phyloP scores from a whole-genome alignment of 306 rosid species.

The Abrus precatorius region DNA sequence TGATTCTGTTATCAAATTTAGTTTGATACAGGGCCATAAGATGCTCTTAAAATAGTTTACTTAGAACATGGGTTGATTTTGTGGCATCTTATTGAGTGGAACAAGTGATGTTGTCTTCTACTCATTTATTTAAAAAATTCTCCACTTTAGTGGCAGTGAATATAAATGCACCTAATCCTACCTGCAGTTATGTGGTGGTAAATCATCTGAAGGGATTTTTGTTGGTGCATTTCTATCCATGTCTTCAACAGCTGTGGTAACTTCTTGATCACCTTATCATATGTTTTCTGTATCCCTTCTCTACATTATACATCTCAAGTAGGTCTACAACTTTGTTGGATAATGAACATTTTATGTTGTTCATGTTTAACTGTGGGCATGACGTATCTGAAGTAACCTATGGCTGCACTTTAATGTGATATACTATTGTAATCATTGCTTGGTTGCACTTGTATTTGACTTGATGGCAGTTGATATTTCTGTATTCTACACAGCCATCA shows the following conservation, averaged over 20 bases:
- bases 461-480: constrained; percentile 35
- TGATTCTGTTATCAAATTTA: constrained; percentile 30
- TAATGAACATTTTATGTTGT: neutral
- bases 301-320: constrained; percentile 33
- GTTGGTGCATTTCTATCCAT: constrained; percentile 89
- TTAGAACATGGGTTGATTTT: constrained; percentile 24
- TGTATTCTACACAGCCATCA: constrained; percentile 34
- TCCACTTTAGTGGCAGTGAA: constrained; percentile 40
- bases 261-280: constrained; percentile 34
- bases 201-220: constrained; percentile 91
- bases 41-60: constrained; percentile 29
- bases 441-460: constrained; percentile 28
- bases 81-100: constrained; percentile 42
- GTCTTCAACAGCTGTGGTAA: constrained; percentile 99
- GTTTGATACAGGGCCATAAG: neutral
- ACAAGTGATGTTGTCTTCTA: constrained; percentile 16
- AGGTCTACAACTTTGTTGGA: constrained; percentile 25
- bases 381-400: constrained; percentile 33
- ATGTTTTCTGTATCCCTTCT: constrained; percentile 34
- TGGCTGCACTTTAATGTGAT: constrained; percentile 27
- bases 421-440: constrained; percentile 27
- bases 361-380: constrained; percentile 23
- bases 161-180: constrained; percentile 50
- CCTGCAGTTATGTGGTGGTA: constrained; percentile 97
- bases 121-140: neutral